phyloP scores from a whole-genome alignment of 345 rosid genomes.

The Bretschneidera sinensis region DNA sequence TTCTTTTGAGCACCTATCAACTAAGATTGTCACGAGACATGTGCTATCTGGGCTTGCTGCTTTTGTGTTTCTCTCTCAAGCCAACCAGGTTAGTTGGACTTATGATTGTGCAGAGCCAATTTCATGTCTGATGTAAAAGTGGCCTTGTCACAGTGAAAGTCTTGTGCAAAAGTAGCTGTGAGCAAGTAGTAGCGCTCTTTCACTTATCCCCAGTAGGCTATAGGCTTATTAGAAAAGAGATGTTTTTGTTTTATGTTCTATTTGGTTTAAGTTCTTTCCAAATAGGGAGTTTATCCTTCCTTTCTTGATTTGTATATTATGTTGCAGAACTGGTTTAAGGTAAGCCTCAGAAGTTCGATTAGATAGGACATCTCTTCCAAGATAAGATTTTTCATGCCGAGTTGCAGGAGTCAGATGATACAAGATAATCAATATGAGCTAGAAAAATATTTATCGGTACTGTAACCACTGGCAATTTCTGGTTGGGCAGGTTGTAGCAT shows the following conservation, averaged over 20 bases:
- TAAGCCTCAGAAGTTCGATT: background rate
- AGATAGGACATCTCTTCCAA: too few species aligned
- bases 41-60: conserved; percentile 62
- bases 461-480: conserved; percentile 8
- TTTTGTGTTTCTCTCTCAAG: conserved; percentile 49
- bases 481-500: conserved; percentile 53
- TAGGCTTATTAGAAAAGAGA: background rate
- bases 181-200: background rate
- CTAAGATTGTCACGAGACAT: conserved; percentile 26
- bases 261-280: background rate
- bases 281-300: background rate
- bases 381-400: too few species aligned
- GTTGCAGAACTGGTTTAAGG: background rate
- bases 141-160: background rate
- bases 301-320: background rate
- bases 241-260: background rate
- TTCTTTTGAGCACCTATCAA: conserved; percentile 31
- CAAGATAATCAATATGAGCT: background rate
- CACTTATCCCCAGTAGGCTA: background rate
- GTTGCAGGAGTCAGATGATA: background rate
- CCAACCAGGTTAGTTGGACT: conserved; percentile 47
- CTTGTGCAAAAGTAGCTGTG: background rate
- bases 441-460: background rate
- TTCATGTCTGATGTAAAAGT: background rate
- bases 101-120: background rate